Evolutionary conservation across 2,329 filamentous ascomycete genomes (phyloP).

Genomic region (Diaporthe nobilis): DNA sequence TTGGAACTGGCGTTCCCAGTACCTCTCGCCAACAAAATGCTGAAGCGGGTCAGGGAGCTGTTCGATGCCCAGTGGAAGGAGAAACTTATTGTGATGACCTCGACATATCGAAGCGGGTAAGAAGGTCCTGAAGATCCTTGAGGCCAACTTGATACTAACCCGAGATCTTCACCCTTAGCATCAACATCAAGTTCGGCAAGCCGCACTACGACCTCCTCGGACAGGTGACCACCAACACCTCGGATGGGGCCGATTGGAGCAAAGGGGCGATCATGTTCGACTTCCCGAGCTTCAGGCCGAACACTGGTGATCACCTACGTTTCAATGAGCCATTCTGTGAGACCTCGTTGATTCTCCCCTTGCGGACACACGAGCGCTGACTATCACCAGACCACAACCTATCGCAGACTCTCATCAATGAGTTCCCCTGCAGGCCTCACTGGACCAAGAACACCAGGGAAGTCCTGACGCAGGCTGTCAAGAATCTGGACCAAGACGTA

Average conservation of each 20-base stretch:
- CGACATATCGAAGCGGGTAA: conserved; percentile 63
- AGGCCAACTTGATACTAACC: conserved; percentile 48
- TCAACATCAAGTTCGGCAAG: conserved; percentile 64
- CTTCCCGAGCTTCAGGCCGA: conserved; percentile 64
- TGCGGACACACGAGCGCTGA: background rate
- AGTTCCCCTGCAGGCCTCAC: conserved; percentile 66
- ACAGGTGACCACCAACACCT: conserved; percentile 63
- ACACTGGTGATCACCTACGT: conserved; percentile 59
- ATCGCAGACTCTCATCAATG: conserved; percentile 61
- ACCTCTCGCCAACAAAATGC: conserved; percentile 63
- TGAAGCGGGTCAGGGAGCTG: conserved; percentile 62
- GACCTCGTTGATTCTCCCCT: conserved; percentile 42
- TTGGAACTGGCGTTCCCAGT: conserved; percentile 67
- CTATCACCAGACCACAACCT: conserved; percentile 56
- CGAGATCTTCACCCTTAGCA: background rate
- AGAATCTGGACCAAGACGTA: conserved; percentile 62
- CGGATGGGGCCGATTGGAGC: conserved; percentile 63
- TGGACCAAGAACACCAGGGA: conserved; percentile 69
- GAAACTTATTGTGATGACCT: conserved; percentile 61
- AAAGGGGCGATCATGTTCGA: conserved; percentile 69
- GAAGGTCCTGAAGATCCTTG: conserved; percentile 46
- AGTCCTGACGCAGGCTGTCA: conserved; percentile 58
- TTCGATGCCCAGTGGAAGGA: conserved; percentile 60
- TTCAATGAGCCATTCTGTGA: conserved; percentile 66
- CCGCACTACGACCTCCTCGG: conserved; percentile 64